These are phyloP conservation scores for Coleophoma cylindrospora DNA, from an alignment of 2,329 filamentous ascomycete genomes.

Conservation along the genomic window DNA sequence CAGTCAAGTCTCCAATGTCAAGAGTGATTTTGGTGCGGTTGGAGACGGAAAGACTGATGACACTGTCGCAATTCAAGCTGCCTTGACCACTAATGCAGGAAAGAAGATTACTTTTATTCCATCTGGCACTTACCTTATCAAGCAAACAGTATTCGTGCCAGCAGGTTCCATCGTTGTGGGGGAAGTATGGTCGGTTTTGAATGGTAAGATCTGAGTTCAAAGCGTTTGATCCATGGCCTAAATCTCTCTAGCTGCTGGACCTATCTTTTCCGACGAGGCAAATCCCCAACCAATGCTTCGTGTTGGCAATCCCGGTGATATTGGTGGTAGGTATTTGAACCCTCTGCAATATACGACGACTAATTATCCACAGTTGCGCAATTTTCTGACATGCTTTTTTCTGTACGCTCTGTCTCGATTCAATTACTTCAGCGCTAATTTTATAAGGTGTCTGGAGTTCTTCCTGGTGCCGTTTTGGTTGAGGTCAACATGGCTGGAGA, in stretches of 20 bases:
- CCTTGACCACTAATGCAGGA: slow-evolving; percentile 13
- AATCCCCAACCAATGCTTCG: slow-evolving; percentile 41
- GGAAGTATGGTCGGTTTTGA: slow-evolving; percentile 46
- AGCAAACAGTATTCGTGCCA: slow-evolving; percentile 39
- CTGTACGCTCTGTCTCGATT: slow-evolving; percentile 9
- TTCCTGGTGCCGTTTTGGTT: slow-evolving; percentile 24
- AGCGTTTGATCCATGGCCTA: background rate
- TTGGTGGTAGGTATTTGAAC: slow-evolving; percentile 24
- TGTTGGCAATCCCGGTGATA: slow-evolving; percentile 43
- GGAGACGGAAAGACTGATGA: slow-evolving; percentile 10
- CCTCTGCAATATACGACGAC: background rate
- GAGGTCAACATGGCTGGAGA: slow-evolving; percentile 13
- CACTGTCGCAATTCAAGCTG: slow-evolving; percentile 2
- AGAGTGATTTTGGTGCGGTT: slow-evolving; percentile 26
- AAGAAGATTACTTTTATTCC: slow-evolving; percentile 37
- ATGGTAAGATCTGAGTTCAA: slow-evolving; percentile 22
- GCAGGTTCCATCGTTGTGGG: slow-evolving; percentile 46
- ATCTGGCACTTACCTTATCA: slow-evolving; percentile 37
- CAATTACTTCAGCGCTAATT: too few species aligned
- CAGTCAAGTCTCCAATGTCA: slow-evolving; percentile 38
- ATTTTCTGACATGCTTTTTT: slow-evolving; percentile 47
- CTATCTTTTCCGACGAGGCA: slow-evolving; percentile 33
- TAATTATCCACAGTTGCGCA: slow-evolving; percentile 30
- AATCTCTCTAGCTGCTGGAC: slow-evolving; percentile 24
- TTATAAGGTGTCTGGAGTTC: slow-evolving; percentile 32